Evolutionary conservation across 164 flowering plant genomes (phyloP).

Genomic region (Akebia trifoliata): DNA sequence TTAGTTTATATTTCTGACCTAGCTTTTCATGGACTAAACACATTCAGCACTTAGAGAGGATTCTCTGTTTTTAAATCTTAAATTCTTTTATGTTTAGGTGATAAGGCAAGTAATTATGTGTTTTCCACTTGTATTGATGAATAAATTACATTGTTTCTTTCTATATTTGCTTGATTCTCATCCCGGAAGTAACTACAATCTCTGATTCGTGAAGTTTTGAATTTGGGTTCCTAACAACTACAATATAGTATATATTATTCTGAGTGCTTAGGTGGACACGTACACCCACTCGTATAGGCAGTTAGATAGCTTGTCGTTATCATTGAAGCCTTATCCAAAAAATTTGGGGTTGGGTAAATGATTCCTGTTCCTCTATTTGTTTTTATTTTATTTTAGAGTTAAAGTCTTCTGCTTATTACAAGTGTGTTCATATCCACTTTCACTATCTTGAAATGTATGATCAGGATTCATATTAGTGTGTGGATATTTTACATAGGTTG

Average conservation of each 20-base stretch:
- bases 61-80: background rate
- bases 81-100: background rate
- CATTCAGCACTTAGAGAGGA: background rate
- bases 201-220: background rate
- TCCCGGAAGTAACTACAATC: background rate
- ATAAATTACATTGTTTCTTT: background rate
- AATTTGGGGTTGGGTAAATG: no score
- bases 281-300: no score
- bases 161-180: background rate
- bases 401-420: no score
- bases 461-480: no score
- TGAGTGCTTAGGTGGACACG: no score
- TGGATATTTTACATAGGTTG: no score
- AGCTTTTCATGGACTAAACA: background rate
- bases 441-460: no score
- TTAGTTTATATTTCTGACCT: background rate
- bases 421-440: no score
- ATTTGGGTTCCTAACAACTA: background rate
- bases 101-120: background rate
- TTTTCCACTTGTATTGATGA: background rate
- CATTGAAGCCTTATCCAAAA: no score
- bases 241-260: background rate
- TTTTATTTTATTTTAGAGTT: no score
- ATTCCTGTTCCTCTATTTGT: no score
- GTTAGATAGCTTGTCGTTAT: no score